Evolutionary conservation across 73 alveolate genomes (phyloP).

Genomic region (Strombidium stylifer): DNA sequence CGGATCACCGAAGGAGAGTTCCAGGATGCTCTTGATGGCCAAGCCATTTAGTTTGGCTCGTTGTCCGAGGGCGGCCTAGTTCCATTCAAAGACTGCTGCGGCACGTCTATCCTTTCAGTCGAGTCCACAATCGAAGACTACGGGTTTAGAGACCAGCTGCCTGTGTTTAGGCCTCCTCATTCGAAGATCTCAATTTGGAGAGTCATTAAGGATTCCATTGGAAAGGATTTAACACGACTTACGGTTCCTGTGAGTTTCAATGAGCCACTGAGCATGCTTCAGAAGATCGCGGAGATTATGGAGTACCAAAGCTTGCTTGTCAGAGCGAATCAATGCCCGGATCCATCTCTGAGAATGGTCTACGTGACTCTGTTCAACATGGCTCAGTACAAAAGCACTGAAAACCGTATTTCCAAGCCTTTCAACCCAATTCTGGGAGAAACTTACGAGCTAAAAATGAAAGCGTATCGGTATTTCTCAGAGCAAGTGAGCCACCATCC

Average conservation of each 20-base stretch:
- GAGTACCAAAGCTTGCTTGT: conserved; percentile 26
- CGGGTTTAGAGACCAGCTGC: too few relatives aligned
- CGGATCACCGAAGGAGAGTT: too few relatives aligned
- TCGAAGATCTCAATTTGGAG: conserved; percentile 63
- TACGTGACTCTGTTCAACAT: conserved; percentile 47
- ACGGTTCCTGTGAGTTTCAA: conserved; percentile 76
- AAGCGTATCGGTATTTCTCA: conserved; percentile 51
- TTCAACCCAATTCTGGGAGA: conserved; percentile 74
- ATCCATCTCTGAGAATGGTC: conserved; percentile 54
- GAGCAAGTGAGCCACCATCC: conserved; percentile 78
- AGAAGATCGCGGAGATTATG: conserved; percentile 32
- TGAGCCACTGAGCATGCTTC: conserved; percentile 49
- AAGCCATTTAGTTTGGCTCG: too few relatives aligned
- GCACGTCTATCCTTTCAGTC: too few relatives aligned
- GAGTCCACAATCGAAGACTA: too few relatives aligned
- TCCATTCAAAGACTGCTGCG: too few relatives aligned
- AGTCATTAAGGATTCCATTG: conserved; percentile 79
- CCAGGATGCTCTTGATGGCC: too few relatives aligned
- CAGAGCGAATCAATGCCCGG: conserved; percentile 12
- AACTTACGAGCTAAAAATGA: conserved; percentile 60
- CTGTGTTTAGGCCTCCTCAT: conserved; percentile 34
- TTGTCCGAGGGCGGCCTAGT: too few relatives aligned
- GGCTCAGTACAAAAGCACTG: conserved; percentile 31
- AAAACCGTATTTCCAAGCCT: conserved; percentile 60
- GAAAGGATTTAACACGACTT: conserved; percentile 75